Evolutionary conservation across 1,284 basidiomycete species (phyloP), one percentile per base, ranked within the genome.

Genomic region (Cutaneotrichosporon cavernicola): DNA sequence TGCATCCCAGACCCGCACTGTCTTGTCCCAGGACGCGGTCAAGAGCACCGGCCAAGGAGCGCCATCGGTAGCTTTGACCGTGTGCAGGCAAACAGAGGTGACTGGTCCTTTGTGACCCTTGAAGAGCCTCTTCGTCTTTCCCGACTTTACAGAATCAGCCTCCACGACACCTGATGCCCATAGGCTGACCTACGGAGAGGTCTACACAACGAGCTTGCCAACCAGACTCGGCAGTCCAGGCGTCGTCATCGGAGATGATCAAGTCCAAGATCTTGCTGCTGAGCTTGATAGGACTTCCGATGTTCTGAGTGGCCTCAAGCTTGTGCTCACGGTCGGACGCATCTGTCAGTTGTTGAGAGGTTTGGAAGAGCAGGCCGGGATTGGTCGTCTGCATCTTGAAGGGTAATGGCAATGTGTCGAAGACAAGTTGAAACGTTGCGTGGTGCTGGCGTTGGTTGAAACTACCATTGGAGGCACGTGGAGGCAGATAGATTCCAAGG

Each of bases 21-120:
- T 88, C 90, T 89, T 88, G 77, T 97, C 93, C 93, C 93, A 97
- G 50, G 92, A 92, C 22, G 90, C 91, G 50, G 90, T 91, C 66
- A 95, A 84, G 43, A 97, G 80, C 8, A 66, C 62, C 11, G 67
- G 36, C 65, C 71, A 68, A 8, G 66, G 55, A 1, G 38, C 22
- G 9, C 68, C 61, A 0, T 61, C 55, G 3, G 58, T 56, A 13
- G 36, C 1, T 5, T 40, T 56, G 22, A 73, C 63, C 0, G 68
- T 68, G 53, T 72, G 86, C 72, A 96, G 87, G 5, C 87, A 86
- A 32, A 97, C 80, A 31, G 84, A 87, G 1, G 93, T 94, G 51
- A 94, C 90, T 21, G 94, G 94, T 2, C 90, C 94, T 11, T 84
- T 85, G 76, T 97, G 94, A 0, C 91, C 92, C 72, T 84, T 87